Percentiles rank a stretch among this genome's conserved stretches.
Evolutionary conservation across 164 flowering plant species (phyloP).

Genomic region (Tetracentron sinense): DNA sequence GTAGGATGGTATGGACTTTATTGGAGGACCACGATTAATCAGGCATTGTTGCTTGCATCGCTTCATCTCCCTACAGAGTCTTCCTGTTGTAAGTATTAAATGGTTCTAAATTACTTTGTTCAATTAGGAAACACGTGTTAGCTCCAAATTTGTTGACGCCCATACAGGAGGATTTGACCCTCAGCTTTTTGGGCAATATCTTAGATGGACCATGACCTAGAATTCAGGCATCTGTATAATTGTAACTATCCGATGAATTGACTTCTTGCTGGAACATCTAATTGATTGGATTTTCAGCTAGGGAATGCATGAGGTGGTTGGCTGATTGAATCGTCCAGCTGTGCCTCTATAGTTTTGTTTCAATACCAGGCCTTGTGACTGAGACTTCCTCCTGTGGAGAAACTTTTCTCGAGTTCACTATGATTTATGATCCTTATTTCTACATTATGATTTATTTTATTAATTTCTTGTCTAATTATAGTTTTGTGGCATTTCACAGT

Average conservation of each 20-base stretch:
- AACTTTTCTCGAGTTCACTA: background rate
- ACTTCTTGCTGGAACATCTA: too few relatives aligned
- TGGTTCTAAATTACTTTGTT: too few relatives aligned
- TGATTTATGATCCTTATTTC: conserved; percentile 2
- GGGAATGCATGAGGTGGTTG: too few relatives aligned
- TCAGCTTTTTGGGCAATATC: too few relatives aligned
- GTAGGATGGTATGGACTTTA: conserved; percentile 52
- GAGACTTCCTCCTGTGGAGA: background rate
- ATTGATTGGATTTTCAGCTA: background rate
- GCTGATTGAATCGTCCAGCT: background rate
- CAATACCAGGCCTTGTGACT: too few relatives aligned
- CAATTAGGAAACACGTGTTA: too few relatives aligned
- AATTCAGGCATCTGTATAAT: too few relatives aligned
- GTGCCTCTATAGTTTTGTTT: too few relatives aligned
- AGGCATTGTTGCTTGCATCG: conserved; percentile 5
- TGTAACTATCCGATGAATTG: too few relatives aligned
- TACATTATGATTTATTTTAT: background rate
- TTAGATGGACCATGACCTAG: too few relatives aligned
- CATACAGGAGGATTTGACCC: too few relatives aligned
- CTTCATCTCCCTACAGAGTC: conserved; percentile 3
- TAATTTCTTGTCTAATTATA: background rate
- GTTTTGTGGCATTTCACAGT: background rate
- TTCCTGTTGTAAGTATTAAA: conserved; percentile 2
- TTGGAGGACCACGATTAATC: conserved; percentile 34
- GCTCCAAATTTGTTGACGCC: too few relatives aligned